Base-by-base conservation (phyloP, 1,139 yeast species). In the Nakaseomyces bracarensis region DNA sequence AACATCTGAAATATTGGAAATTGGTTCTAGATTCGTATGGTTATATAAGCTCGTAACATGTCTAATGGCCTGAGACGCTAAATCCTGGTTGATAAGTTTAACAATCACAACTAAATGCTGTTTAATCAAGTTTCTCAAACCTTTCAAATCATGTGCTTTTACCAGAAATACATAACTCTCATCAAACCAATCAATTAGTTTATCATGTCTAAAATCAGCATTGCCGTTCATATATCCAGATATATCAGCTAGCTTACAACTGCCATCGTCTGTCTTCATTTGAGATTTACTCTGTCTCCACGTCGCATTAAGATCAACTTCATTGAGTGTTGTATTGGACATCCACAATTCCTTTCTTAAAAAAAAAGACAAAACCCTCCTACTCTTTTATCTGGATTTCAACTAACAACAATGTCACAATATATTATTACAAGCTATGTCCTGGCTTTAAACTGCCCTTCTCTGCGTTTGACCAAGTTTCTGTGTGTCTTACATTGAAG, bases 21-120 rank as follows among this genome's bases (percentile, higher is more conserved):
- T 45, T 33, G 48, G 43, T 9, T 37, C 39, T 3, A 42, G 25
- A 37, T 54, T 58, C 1, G 58, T 51, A 15, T 47, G 44, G 33
- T 61, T 61, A 43, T 45, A 56, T 9, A 58, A 43, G 11, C 33
- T 43, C 3, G 55, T 11, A 6, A 55, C 46, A 40, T 54, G 58
- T 3, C 35, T 35, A 21, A 43, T 34, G 1, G 57, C 54, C 3
- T 38, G 34, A 1, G 42, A 31, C 6, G 40, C 25, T 9, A 44
- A 41, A 25, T 46, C 42, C 10, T 35, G 36, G 20, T 49, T 51
- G 11, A 60, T 36, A 15, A 54, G 36, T 35, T 49, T 50, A 13
- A 60, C 54, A 18, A 59, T 51, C 18, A 54, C 38, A 33, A 45
- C 38, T 42, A 60, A 36, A 43, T 60, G 60, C 18, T 48, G 52